phyloP scores from a whole-genome alignment of 2,329 filamentous ascomycete species.

The Colletotrichum somersetense region DNA sequence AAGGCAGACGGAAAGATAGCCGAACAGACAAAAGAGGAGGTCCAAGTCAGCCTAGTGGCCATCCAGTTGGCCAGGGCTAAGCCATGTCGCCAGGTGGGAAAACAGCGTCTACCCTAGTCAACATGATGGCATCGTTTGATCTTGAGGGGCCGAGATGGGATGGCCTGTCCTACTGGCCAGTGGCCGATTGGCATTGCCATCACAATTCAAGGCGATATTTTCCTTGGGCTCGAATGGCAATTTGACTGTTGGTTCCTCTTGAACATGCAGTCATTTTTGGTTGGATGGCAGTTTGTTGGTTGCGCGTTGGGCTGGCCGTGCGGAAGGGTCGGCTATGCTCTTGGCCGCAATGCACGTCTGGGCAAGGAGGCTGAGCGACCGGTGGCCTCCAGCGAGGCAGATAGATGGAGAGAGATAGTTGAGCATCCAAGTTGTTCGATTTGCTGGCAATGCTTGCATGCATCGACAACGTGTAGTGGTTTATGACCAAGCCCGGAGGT shows the following conservation, averaged over 20 bases:
- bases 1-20: neutral
- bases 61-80: neutral
- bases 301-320: neutral
- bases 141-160: neutral
- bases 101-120: neutral
- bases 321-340: neutral
- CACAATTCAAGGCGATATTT: neutral
- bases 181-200: neutral
- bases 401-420: neutral
- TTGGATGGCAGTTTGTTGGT: neutral
- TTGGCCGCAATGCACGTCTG: neutral
- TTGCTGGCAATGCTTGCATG: neutral
- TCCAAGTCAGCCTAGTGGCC: neutral
- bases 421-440: neutral
- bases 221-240: too few species aligned
- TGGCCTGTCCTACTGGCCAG: too few species aligned
- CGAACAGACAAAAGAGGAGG: neutral
- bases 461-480: neutral
- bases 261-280: neutral
- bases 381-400: neutral
- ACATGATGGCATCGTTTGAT: neutral
- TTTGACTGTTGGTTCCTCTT: neutral
- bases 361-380: neutral
- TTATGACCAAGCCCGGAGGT: neutral
- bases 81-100: neutral